Percentiles rank a stretch among this genome's conserved stretches.
Conservation (phyloP, 768 basidiomycete genomes). For the Hypsizygus marmoreus region DNA sequence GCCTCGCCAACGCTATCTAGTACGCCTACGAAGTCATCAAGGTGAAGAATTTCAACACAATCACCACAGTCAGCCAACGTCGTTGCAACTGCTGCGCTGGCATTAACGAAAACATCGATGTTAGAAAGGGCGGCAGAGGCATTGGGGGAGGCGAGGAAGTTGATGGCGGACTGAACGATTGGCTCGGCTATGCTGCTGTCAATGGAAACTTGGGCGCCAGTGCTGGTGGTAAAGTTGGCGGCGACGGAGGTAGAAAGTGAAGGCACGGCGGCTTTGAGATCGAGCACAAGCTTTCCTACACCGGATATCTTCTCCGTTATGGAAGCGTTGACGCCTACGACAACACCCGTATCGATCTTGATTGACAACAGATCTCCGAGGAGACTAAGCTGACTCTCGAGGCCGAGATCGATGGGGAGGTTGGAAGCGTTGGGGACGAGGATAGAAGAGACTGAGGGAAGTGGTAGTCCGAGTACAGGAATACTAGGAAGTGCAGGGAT, state of each 20-base stretch:
- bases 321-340: neutral
- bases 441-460: no score
- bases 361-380: no score
- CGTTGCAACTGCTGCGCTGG: slow-evolving; percentile 1
- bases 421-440: neutral
- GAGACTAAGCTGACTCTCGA: no score
- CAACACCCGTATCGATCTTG: no score
- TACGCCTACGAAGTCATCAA: neutral
- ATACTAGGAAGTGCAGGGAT: neutral
- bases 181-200: neutral
- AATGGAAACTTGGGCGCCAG: neutral
- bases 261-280: neutral
- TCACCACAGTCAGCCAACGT: neutral
- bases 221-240: neutral
- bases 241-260: neutral
- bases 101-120: neutral
- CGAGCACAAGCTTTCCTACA: neutral
- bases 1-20: slow-evolving; percentile 6
- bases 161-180: slow-evolving; percentile 10
- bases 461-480: neutral
- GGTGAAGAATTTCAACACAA: neutral
- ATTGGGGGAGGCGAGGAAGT: slow-evolving; percentile 14
- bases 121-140: slow-evolving; percentile 10
- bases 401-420: no score
- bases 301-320: neutral